Conservation (phyloP, 179 eudicot species). For the Corrigiola litoralis region DNA sequence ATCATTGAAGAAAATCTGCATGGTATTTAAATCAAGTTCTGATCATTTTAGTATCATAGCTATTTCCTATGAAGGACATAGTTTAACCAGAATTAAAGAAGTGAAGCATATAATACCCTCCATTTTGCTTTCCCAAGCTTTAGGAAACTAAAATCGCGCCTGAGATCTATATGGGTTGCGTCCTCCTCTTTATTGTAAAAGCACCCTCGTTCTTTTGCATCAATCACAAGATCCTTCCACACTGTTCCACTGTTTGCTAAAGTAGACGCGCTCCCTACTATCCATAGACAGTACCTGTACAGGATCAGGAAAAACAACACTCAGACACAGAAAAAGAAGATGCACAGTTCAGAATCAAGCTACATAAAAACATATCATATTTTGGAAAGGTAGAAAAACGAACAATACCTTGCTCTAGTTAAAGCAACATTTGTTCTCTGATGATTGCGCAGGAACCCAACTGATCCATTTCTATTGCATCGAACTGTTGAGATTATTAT, state of each 20-base stretch:
- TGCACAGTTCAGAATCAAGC: not conserved
- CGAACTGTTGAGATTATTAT: constrained; percentile 64
- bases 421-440: constrained; percentile 63
- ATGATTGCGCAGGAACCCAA: constrained; percentile 54
- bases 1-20: constrained; percentile 32
- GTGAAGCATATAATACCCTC: constrained; percentile 32
- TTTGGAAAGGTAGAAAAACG: not conserved
- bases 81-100: not conserved
- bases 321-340: not conserved
- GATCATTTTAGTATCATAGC: no score
- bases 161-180: constrained; percentile 5
- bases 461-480: constrained; percentile 38
- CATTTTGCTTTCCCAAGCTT: constrained; percentile 32
- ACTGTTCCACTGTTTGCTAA: constrained; percentile 38
- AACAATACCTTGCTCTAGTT: constrained; percentile 55
- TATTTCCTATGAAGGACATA: not conserved
- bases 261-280: constrained; percentile 48
- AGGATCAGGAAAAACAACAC: no score
- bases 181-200: constrained; percentile 39
- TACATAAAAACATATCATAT: not conserved
- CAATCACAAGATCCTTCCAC: constrained; percentile 39
- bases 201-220: constrained; percentile 51
- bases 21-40: no score
- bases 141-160: constrained; percentile 15
- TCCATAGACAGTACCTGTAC: constrained; percentile 67